phyloP scores from a whole-genome alignment of 805 yeast genomes.

The Lachancea fermentati region DNA sequence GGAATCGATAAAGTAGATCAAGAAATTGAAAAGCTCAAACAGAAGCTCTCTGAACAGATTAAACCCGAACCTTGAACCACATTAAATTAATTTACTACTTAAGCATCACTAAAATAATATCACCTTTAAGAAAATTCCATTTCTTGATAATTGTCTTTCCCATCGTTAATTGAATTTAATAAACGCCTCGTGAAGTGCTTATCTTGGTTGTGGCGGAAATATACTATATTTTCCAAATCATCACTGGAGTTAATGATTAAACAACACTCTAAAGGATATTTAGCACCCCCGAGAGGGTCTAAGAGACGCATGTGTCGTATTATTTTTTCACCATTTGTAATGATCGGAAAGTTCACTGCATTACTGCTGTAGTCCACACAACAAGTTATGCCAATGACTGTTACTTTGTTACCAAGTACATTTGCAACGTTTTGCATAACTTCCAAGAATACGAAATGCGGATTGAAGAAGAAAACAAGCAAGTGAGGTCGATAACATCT shows the following conservation, averaged over 20 bases:
- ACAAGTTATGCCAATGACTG: not conserved
- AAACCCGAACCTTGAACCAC: not conserved
- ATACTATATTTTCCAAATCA: not conserved
- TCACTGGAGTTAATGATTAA: not conserved
- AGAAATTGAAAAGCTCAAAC: constrained; percentile 40
- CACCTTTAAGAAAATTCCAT: not conserved
- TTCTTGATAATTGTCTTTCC: not conserved
- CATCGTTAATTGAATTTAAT: not conserved
- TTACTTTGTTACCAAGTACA: not conserved
- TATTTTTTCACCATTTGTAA: constrained; percentile 1
- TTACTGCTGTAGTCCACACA: not conserved
- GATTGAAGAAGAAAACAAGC: constrained; percentile 2
- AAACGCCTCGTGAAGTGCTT: not conserved
- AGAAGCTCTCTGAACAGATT: constrained; percentile 24
- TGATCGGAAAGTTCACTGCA: not conserved
- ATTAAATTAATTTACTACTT: too few relatives aligned
- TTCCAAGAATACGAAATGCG: constrained; percentile 1
- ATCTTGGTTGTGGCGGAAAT: constrained; percentile 1
- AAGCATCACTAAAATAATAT: not conserved
- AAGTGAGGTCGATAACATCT: not conserved
- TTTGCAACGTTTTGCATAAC: not conserved
- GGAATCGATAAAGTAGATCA: constrained; percentile 41
- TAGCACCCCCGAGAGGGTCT: constrained; percentile 2
- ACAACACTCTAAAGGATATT: not conserved
- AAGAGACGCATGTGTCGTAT: not conserved